These are phyloP conservation scores for Warburgia ugandensis DNA, from an alignment of 164 flowering plant genomes.

Conservation along the genomic window DNA sequence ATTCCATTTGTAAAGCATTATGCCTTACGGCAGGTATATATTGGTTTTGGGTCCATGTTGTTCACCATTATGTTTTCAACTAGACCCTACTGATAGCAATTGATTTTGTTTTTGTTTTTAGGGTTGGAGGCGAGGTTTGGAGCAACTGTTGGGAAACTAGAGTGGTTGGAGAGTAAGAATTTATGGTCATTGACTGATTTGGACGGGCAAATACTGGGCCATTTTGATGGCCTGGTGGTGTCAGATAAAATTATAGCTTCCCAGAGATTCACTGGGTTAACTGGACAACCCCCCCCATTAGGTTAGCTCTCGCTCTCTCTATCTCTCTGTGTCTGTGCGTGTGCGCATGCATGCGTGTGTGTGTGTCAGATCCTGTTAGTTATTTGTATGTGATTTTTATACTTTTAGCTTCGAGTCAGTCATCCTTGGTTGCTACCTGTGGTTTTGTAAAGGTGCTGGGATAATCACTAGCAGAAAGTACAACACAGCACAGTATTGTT, in stretches of 20 bases:
- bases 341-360: background rate
- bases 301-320: constrained; percentile 27
- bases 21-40: constrained; percentile 54
- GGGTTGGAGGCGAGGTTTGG: constrained; percentile 71
- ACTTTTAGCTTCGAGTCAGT: no score
- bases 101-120: no score
- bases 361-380: background rate
- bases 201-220: constrained; percentile 61
- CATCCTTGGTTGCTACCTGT: no score
- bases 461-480: no score
- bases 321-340: background rate
- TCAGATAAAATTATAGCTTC: constrained; percentile 63
- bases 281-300: constrained; percentile 58
- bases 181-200: constrained; percentile 50
- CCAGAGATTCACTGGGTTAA: constrained; percentile 36
- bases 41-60: no score
- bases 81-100: no score
- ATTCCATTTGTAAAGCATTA: constrained; percentile 65
- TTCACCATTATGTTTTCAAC: no score
- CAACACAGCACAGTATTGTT: no score
- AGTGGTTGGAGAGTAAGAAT: constrained; percentile 51
- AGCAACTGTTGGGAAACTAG: constrained; percentile 48
- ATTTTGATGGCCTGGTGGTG: constrained; percentile 61
- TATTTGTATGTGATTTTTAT: no score
- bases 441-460: no score